Evolutionary conservation across 2,329 filamentous ascomycete genomes (phyloP).

Genomic region (Calonectria pauciramosa): DNA sequence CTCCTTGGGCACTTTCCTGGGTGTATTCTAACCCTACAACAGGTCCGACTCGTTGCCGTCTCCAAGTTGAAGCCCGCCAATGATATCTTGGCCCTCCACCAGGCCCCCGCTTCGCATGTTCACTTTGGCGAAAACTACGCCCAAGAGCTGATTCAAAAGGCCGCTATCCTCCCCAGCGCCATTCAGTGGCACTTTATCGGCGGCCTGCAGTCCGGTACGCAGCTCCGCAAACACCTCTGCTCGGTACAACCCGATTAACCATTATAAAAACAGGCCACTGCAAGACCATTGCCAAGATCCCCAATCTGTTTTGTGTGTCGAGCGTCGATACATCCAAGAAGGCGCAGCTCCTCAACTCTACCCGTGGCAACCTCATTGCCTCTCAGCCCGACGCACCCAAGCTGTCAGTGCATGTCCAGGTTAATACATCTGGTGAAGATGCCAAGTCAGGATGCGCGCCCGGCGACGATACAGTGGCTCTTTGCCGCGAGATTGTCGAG

Average conservation of each 20-base stretch:
- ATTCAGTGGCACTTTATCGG: constrained; percentile 98
- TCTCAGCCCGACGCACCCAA: constrained; percentile 55
- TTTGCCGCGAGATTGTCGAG: constrained; percentile 79
- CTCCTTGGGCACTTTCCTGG: constrained; percentile 25
- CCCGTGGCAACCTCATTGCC: constrained; percentile 72
- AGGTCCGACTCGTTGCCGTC: constrained; percentile 92
- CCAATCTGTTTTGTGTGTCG: constrained; percentile 92
- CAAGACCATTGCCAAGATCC: constrained; percentile 86
- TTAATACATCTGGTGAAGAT: constrained; percentile 93
- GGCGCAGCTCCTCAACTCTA: constrained; percentile 83
- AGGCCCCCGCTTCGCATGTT: constrained; percentile 68
- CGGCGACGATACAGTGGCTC: constrained; percentile 67
- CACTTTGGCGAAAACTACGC: constrained; percentile 99
- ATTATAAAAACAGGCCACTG: constrained; percentile 77
- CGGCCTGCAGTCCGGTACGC: constrained; percentile 80
- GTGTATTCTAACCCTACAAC: constrained; percentile 33
- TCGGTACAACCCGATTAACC: constrained; percentile 17
- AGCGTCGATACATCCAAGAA: constrained; percentile 93
- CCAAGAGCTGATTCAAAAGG: constrained; percentile 90
- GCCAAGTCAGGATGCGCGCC: constrained; percentile 88
- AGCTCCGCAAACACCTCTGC: background rate
- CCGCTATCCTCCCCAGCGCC: constrained; percentile 78
- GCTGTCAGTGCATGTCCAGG: constrained; percentile 87
- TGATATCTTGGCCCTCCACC: constrained; percentile 89
- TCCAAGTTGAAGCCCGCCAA: constrained; percentile 96